Evolutionary conservation across 495 filamentous ascomycete genomes (phyloP), one percentile per base, ranked within the genome.

Genomic region (Collariella sp.): DNA sequence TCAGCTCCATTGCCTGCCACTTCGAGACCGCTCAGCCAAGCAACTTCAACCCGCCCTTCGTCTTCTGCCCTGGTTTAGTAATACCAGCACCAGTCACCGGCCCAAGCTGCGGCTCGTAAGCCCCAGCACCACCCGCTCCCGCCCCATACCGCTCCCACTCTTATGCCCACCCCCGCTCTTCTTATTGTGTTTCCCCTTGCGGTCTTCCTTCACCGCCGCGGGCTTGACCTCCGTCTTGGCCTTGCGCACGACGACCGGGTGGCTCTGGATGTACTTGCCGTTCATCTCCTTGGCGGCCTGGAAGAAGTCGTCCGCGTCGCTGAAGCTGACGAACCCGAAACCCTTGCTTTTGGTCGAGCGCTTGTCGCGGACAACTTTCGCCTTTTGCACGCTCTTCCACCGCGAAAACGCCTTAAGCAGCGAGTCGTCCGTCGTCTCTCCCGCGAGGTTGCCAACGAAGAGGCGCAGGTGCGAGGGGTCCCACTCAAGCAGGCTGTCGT

Each of bases 181-280:
- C 47, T 66, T 72, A 13, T 70, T 33, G 18, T 70, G 56, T 52
- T 68, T 64, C 54, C 63, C 67, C 44, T 65, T 70, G 36, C 64
- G 50, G 19, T 72, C 66, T 33, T 76, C 71, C 60, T 71, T 74
- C 45, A 67, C 58, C 31, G 76, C 73, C 20, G 79, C 76, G 15
- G 86, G 82, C 59, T 85, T 87, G 63, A 97, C 84, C 71, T 97
- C 91, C 23, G 94, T 95, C 44, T 83, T 95, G 63, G 87, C 88
- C 62, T 90, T 84, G 68, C 85, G 83, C 55, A 97, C 75, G 40
- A 87, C 73, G 9, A 98, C 83, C 1, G 93, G 93, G 70, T 97
- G 93, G 62, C 89, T 95, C 36, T 94, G 93, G 67, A 98, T 97
- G 67, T 98, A 98, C 74, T 98, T 97, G 43, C 91, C 90, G 67